phyloP scores from a whole-genome alignment of 805 yeast species.

The Barnettozyma wickerhamii region DNA sequence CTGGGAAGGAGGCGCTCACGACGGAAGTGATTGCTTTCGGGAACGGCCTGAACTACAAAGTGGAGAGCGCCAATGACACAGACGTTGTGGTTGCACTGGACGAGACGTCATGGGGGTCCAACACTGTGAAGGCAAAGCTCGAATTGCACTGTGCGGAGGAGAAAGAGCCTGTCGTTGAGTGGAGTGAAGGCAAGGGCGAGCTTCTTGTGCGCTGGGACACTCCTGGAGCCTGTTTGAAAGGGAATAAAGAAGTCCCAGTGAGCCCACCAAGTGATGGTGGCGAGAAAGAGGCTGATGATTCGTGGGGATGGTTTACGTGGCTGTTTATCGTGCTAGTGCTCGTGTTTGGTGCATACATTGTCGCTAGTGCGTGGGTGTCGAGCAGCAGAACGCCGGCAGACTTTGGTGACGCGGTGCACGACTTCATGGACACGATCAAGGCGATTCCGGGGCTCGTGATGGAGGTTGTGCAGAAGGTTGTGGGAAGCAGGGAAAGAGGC shows the following conservation, averaged over 20 bases:
- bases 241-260: constrained; percentile 23
- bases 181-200: constrained; percentile 16
- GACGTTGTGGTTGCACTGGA: constrained; percentile 36
- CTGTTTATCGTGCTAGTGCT: constrained; percentile 70
- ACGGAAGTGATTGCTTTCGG: constrained; percentile 62
- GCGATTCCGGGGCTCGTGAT: constrained; percentile 61
- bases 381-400: constrained; percentile 64
- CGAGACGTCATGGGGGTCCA: constrained; percentile 71
- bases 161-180: constrained; percentile 17
- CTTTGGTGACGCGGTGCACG: constrained; percentile 67
- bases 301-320: constrained; percentile 84
- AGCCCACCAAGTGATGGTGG: constrained; percentile 18
- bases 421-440: constrained; percentile 62
- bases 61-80: constrained; percentile 25
- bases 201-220: constrained; percentile 33
- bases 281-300: constrained; percentile 27
- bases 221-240: constrained; percentile 40
- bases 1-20: constrained; percentile 42
- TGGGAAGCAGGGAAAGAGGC: constrained; percentile 62
- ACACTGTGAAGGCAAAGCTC: constrained; percentile 42
- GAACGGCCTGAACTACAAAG: constrained; percentile 34
- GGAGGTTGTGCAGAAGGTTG: constrained; percentile 64
- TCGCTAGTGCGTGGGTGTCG: constrained; percentile 72
- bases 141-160: constrained; percentile 42
- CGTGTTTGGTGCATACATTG: constrained; percentile 63